These are phyloP conservation scores for Achaetomiella virescens DNA, from an alignment of 495 filamentous ascomycete species.

Conservation along the genomic window DNA sequence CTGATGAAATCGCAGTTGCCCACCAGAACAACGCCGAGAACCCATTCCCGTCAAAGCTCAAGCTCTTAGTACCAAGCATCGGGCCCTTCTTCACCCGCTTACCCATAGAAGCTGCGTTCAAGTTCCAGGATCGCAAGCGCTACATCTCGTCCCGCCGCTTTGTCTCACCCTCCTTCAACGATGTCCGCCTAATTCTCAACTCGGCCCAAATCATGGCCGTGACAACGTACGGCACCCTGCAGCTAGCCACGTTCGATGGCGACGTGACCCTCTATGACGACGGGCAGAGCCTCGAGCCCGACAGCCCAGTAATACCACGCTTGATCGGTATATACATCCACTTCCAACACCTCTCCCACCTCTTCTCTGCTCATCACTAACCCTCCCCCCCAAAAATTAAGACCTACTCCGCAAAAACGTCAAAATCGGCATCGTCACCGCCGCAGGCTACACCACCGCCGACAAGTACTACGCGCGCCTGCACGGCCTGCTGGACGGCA, in stretches of 20 bases:
- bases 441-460: conserved; percentile 88
- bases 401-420: conserved; percentile 53
- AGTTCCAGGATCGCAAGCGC: conserved; percentile 75
- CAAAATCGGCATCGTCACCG: conserved; percentile 91
- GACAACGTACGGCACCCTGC: conserved; percentile 57
- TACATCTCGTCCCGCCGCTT: conserved; percentile 89
- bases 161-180: conserved; percentile 96
- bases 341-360: not conserved
- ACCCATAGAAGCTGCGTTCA: conserved; percentile 80
- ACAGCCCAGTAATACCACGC: conserved; percentile 71
- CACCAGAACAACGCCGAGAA: conserved; percentile 55
- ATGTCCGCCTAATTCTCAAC: conserved; percentile 87
- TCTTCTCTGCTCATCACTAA: not conserved
- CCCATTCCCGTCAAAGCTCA: conserved; percentile 76
- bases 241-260: conserved; percentile 93
- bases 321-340: conserved; percentile 49
- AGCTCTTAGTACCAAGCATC: conserved; percentile 82
- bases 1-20: conserved; percentile 48
- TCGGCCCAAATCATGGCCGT: conserved; percentile 89
- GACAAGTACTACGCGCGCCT: conserved; percentile 77
- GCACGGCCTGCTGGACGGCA: conserved; percentile 73
- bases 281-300: conserved; percentile 64
- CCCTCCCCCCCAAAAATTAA: conserved; percentile 6
- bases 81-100: conserved; percentile 89
- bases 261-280: conserved; percentile 97